Base-by-base conservation (phyloP, 1,139 yeast genomes). In the Nakaseomyces sp. region DNA sequence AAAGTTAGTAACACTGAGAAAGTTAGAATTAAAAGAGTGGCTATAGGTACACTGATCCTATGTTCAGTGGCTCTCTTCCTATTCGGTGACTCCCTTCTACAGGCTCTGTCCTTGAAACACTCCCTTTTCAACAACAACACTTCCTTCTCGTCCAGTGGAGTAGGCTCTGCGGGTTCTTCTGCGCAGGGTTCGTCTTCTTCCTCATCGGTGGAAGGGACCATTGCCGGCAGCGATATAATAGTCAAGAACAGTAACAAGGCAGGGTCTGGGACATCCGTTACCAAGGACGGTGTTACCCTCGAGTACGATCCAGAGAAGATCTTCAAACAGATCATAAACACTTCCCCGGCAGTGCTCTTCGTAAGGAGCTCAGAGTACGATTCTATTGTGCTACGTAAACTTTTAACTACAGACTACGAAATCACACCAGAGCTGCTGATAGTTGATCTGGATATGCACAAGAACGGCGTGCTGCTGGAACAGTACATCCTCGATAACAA, bases 381-480 rank as follows among this genome's bases (percentile, higher is more conserved):
- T 58, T 81, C 89, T 10, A 73, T 72, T 56, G 67, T 65, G 44
- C 73, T 84, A 53, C 84, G 82, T 66, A 68, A 71, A 32, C 66
- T 84, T 37, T 67, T 86, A 46, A 60, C 63, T 22, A 75, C 71
- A 25, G 71, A 74, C 52, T 83, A 84, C 66, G 73, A 73, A 46
- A 76, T 86, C 47, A 71, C 75, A 1, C 95, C 95, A 0, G 70
- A 69, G 43, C 84, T 84, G 1, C 63, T 69, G 18, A 70, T 81
- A 33, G 86, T 84, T 17, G 95, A 86, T 60, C 71, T 86, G 43
- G 93, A 85, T 60, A 68, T 69, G 56, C 89, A 84, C 58, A 69
- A 71, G 35, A 71, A 75, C 54, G 84, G 84, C 1, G 55, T 59
- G 5, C 72, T 68, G 47, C 68, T 79, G 46, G 81, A 78, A 57